phyloP scores from a whole-genome alignment of 768 basidiomycete species.

The Tricholoma furcatifolium region DNA sequence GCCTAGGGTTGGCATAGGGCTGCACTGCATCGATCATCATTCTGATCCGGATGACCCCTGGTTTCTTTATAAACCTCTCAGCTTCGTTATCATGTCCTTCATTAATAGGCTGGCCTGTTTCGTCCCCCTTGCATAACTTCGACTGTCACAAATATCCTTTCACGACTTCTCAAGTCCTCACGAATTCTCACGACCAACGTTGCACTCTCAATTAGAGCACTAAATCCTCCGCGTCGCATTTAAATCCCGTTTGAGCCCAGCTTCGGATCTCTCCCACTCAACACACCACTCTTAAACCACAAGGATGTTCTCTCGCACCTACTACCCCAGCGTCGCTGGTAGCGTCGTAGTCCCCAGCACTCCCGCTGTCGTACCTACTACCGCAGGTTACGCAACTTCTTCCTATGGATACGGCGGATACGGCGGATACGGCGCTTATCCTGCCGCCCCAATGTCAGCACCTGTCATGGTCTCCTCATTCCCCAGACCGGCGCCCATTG shows the following conservation, averaged over 20 bases:
- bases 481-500: constrained; percentile 12
- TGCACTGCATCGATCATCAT: constrained; percentile 10
- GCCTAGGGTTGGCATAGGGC: background rate
- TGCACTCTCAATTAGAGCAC: background rate
- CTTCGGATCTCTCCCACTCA: background rate
- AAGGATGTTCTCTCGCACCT: constrained; percentile 17
- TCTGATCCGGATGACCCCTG: constrained; percentile 2
- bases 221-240: background rate
- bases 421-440: constrained; percentile 6
- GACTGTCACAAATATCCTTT: constrained; percentile 12
- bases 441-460: constrained; percentile 12
- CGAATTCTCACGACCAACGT: constrained; percentile 15
- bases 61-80: constrained; percentile 6
- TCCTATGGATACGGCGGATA: constrained; percentile 11
- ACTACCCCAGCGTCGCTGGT: constrained; percentile 18
- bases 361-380: constrained; percentile 9
- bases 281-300: background rate
- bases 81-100: constrained; percentile 1
- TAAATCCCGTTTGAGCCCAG: background rate
- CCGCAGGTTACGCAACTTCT: constrained; percentile 10
- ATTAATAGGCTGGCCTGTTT: constrained; percentile 22
- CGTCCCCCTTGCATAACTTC: constrained; percentile 5
- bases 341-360: constrained; percentile 19
- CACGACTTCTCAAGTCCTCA: constrained; percentile 17
- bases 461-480: constrained; percentile 12